These are phyloP conservation scores for Sarcodon sp. DNA, from an alignment of 768 basidiomycete species.

Conservation along the genomic window DNA sequence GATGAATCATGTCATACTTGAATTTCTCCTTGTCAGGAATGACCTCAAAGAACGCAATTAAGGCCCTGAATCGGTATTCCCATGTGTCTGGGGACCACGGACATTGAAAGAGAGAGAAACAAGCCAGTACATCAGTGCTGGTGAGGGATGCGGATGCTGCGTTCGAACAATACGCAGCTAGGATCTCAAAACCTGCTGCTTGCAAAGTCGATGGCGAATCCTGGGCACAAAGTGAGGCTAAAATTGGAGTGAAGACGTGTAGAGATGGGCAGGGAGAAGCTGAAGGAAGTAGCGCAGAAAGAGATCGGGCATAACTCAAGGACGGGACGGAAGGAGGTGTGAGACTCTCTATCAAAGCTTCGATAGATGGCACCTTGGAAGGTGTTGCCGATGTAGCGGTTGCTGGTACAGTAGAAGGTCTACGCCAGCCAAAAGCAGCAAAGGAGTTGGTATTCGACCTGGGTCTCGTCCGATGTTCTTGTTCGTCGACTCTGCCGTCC, in stretches of 20 bases:
- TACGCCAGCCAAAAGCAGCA: constrained; percentile 11
- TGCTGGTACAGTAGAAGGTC: constrained; percentile 5
- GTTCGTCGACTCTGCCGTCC: constrained; percentile 6
- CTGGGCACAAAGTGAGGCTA: constrained; percentile 42
- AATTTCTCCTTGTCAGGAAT: constrained; percentile 53
- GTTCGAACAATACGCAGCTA: constrained; percentile 59
- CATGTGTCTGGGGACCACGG: constrained; percentile 59
- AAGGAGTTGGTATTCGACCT: constrained; percentile 13
- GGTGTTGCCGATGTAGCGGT: constrained; percentile 6
- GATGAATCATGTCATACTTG: constrained; percentile 39
- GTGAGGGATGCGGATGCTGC: constrained; percentile 29
- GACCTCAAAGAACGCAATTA: constrained; percentile 47
- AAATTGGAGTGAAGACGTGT: constrained; percentile 42
- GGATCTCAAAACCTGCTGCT: constrained; percentile 58
- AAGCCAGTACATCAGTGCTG: constrained; percentile 48
- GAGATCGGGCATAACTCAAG: constrained; percentile 43
- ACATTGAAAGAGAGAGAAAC: constrained; percentile 50
- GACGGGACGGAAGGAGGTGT: constrained; percentile 53
- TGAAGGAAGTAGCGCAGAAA: constrained; percentile 36
- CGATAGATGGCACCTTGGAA: constrained; percentile 19
- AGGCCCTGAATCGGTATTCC: constrained; percentile 57
- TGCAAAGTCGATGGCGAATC: constrained; percentile 46
- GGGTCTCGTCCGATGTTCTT: constrained; percentile 11
- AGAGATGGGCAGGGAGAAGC: constrained; percentile 44
- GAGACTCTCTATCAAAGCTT: constrained; percentile 31